A percentile compares a stretch with the other conserved stretches of the same genome.
These are phyloP conservation scores for Penicillium sclerotigenum DNA, from an alignment of 2,329 filamentous ascomycete genomes.

Conservation along the genomic window DNA sequence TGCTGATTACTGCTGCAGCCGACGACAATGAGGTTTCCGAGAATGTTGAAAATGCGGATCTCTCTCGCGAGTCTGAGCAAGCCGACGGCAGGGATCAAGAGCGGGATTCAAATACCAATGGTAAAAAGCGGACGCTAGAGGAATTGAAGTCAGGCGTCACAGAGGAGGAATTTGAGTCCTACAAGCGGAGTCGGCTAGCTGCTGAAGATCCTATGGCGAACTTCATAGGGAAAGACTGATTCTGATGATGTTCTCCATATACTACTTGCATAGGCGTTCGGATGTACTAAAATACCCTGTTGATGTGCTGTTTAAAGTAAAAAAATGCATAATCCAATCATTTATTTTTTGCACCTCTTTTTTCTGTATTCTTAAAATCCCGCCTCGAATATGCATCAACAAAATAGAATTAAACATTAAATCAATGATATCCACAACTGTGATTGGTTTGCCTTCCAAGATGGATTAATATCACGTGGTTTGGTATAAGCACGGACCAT, in stretches of 20 bases:
- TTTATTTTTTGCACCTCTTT: not conserved
- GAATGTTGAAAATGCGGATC: constrained; percentile 16
- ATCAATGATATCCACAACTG: not conserved
- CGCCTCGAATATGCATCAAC: not conserved
- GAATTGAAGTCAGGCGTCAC: constrained; percentile 76
- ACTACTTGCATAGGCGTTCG: constrained; percentile 18
- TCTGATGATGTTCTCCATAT: constrained; percentile 8
- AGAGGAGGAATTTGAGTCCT: constrained; percentile 83
- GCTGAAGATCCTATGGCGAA: constrained; percentile 85
- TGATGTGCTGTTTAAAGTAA: constrained; percentile 1
- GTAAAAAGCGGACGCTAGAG: constrained; percentile 70
- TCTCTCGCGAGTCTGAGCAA: constrained; percentile 24
- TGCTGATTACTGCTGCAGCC: constrained; percentile 43
- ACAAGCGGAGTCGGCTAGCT: constrained; percentile 69
- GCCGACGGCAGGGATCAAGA: constrained; percentile 31
- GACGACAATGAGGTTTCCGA: constrained; percentile 9
- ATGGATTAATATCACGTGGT: not conserved
- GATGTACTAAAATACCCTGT: constrained; percentile 24
- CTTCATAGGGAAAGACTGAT: constrained; percentile 65
- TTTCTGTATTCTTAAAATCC: not conserved
- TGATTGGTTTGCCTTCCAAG: not conserved
- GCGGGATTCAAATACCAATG: constrained; percentile 32
- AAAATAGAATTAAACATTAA: not conserved
- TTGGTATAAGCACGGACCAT: not conserved
- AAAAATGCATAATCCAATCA: not conserved